Evolutionary conservation across 345 rosid genomes (phyloP), one percentile per base, ranked within the genome.

Genomic region (Turritis glabra): DNA sequence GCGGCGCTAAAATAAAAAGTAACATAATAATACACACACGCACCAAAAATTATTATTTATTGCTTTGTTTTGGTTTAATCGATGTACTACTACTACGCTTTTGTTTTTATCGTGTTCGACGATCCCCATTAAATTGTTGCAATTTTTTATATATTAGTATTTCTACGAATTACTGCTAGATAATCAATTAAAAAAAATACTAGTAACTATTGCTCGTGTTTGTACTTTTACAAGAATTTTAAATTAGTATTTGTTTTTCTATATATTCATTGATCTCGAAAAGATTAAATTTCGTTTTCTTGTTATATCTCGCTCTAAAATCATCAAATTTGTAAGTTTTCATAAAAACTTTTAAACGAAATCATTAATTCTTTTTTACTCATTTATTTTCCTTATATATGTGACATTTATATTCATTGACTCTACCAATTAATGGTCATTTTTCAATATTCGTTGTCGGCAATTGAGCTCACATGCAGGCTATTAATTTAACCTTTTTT

Each of bases 401-500:
- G 21, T 23, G 15, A 64, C 57, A 73, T 57, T 35, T 56, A 56
- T 8, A 48, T 59, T 40, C 37, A 50, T 38, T 47, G 22, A 29
- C 26, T 58, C 48, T 15, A 51, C 32, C 57, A 69, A 32, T 61
- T 32, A 26, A 76, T 68, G 46, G 50, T 30, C 64, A 69, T 46
- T 58, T 58, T 63, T 17, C 75, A 37, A 33, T 33, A 69, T 62
- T 76, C 25, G 29, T 61, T 69, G 65, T 62, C 64, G 74, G 79
- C 71, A 62, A 61, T 62, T 53, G 58, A 76, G 61, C 47, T 76
- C 75, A 76, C 75, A 62, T 69, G 71, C 65, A 43, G n/a, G 67
- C 53, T 46, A 54, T 64, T 55, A 35, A 47, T 77, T 43, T 44
- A 55, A 47, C 41, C 2, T 40, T 44, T 68, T 55, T 32, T 25